Percentiles rank a stretch among this genome's conserved stretches.
Conservation (phyloP, 139 green algal species). For the Closterium sp. region DNA sequence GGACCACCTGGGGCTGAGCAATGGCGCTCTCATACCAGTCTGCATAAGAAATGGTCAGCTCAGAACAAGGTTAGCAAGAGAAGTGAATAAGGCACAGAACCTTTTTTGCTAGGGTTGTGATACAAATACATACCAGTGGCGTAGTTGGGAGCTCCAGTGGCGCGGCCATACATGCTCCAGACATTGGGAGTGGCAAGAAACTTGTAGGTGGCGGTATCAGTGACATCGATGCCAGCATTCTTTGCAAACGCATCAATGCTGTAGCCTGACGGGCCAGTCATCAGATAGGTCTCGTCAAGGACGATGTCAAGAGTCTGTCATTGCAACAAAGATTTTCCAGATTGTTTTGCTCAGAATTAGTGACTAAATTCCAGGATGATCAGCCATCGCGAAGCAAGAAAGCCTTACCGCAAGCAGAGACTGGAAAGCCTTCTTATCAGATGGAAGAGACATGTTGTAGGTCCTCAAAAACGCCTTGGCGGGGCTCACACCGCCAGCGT, state of each 20-base stretch:
- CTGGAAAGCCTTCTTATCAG: background rate
- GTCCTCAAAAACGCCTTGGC: background rate
- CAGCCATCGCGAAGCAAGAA: background rate
- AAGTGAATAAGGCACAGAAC: background rate
- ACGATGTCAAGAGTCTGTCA: constrained; percentile 6
- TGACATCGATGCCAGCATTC: background rate
- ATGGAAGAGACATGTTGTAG: background rate
- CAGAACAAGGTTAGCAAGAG: background rate
- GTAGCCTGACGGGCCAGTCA: constrained; percentile 6
- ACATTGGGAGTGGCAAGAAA: constrained; percentile 4
- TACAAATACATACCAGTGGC: background rate
- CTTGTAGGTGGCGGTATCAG: background rate
- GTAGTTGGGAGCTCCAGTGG: background rate
- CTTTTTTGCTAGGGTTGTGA: background rate
- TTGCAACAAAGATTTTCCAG: background rate
- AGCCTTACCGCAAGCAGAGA: background rate
- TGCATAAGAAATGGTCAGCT: background rate
- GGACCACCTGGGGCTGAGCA: constrained; percentile 10
- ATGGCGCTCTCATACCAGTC: constrained; percentile 37
- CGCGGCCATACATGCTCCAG: constrained; percentile 2
- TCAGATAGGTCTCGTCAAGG: constrained; percentile 16
- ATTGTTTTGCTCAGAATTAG: background rate
- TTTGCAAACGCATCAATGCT: background rate
- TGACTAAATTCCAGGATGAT: no score
- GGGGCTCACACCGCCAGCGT: background rate